Conservation (phyloP, 306 rosid species). For the Betula pendula region DNA sequence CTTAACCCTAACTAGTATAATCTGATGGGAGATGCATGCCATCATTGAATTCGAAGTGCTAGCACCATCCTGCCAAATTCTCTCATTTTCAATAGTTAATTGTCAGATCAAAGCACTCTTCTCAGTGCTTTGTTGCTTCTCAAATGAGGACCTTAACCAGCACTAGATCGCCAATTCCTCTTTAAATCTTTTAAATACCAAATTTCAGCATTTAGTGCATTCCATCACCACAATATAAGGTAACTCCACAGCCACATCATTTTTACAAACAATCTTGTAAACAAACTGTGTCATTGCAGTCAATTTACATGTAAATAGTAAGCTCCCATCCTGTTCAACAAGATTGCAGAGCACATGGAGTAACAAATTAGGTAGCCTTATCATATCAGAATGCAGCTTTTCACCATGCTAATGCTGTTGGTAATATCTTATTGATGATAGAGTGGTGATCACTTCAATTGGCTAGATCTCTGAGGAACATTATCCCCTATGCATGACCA, state of each 20-base stretch:
- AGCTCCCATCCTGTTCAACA: no score
- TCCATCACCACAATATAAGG: neutral
- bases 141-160: neutral
- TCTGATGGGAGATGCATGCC: neutral
- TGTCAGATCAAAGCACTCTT: neutral
- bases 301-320: no score
- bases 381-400: neutral
- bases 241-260: no score
- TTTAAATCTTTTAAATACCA: neutral
- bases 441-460: no score
- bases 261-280: neutral
- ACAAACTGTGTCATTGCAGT: neutral
- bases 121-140: neutral
- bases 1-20: no score
- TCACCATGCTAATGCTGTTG: neutral
- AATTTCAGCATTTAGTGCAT: neutral
- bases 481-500: neutral
- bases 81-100: no score
- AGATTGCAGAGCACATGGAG: no score
- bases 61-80: neutral
- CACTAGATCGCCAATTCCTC: neutral
- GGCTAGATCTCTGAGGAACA: neutral
- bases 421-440: neutral
- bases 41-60: neutral
- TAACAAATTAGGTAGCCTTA: neutral